Conservation (phyloP, 331 rosid species). For the Pyracantha coccinea region DNA sequence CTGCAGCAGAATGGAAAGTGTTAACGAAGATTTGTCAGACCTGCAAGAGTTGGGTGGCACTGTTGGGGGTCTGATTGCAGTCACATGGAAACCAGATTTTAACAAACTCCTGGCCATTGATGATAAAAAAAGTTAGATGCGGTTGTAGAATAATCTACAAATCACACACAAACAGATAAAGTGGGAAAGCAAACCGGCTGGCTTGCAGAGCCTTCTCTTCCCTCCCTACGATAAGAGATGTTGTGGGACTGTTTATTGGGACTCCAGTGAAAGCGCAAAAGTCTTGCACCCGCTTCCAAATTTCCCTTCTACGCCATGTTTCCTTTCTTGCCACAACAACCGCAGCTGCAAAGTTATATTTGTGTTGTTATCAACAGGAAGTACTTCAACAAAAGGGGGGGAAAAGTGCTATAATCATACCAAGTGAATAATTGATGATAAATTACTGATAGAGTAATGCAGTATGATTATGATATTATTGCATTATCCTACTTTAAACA, state of each 20-base stretch:
- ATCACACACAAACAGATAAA: neutral
- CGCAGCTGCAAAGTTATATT: conserved; percentile 58
- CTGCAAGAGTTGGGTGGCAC: conserved; percentile 98
- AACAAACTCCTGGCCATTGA: conserved; percentile 58
- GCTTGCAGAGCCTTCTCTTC: conserved; percentile 84
- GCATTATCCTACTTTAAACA: neutral
- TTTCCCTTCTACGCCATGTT: conserved; percentile 71
- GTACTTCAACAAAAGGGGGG: neutral
- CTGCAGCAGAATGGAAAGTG: neutral
- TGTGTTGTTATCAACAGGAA: neutral
- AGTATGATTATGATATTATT: neutral
- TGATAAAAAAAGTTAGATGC: neutral
- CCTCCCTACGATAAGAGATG: conserved; percentile 77
- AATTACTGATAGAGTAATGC: neutral
- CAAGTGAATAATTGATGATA: neutral
- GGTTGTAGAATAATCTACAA: neutral
- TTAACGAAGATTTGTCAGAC: conserved; percentile 18
- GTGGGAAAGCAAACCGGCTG: conserved; percentile 41
- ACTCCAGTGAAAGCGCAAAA: conserved; percentile 71
- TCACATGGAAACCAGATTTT: conserved; percentile 92
- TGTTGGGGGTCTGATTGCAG: conserved; percentile 94
- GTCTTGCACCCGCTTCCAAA: conserved; percentile 75
- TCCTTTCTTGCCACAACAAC: conserved; percentile 65
- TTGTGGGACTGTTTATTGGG: conserved; percentile 71
- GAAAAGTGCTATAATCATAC: neutral